Conservation (phyloP, 495 filamentous ascomycete species). For the Corynascus novoguineensis region DNA sequence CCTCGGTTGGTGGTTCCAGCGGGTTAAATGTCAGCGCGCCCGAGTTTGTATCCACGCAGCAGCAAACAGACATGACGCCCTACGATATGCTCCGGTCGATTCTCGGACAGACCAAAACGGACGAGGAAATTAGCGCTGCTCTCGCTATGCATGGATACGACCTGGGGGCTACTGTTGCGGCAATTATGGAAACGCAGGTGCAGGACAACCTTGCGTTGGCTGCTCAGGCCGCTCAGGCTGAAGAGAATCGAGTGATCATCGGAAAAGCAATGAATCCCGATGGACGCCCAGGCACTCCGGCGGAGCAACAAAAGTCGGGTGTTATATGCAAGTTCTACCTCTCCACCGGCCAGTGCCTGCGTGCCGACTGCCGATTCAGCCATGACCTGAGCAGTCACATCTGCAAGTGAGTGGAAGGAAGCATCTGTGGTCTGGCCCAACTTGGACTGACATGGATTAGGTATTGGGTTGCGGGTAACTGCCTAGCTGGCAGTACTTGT, state of each 20-base stretch:
- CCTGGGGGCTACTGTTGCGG: constrained; percentile 78
- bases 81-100: constrained; percentile 98
- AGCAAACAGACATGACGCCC: constrained; percentile 86
- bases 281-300: constrained; percentile 65
- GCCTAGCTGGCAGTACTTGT: constrained; percentile 88
- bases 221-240: constrained; percentile 37
- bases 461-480: constrained; percentile 96
- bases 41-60: constrained; percentile 61
- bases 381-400: constrained; percentile 93
- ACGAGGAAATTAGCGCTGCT: constrained; percentile 88
- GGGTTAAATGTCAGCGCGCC: constrained; percentile 71
- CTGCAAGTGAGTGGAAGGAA: constrained; percentile 76
- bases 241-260: constrained; percentile 58
- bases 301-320: constrained; percentile 63
- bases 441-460: constrained; percentile 44
- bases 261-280: constrained; percentile 84
- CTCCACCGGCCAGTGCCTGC: constrained; percentile 83
- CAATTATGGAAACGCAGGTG: constrained; percentile 64
- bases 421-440: constrained; percentile 6
- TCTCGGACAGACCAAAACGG: constrained; percentile 77
- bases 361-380: constrained; percentile 94
- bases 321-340: constrained; percentile 96
- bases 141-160: constrained; percentile 89
- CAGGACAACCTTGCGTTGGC: constrained; percentile 38
- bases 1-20: constrained; percentile 57